phyloP scores from a whole-genome alignment of 192 early-diverging fungal genomes.

The Coemansia biformis region DNA sequence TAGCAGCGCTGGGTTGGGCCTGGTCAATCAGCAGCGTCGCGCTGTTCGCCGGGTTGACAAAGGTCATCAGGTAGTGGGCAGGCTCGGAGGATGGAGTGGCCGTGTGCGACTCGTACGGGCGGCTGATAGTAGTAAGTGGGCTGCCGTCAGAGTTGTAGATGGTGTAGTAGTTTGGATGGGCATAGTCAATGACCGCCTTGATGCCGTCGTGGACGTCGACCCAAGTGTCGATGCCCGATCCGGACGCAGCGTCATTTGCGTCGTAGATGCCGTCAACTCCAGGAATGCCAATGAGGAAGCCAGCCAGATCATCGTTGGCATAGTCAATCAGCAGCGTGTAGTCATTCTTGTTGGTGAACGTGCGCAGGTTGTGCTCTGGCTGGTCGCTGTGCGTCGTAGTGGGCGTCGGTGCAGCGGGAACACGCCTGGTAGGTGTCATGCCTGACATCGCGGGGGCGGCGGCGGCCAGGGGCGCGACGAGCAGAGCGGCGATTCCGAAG shows the following conservation, averaged over 20 bases:
- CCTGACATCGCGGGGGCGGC: no score
- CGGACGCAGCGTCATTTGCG: conserved; percentile 2
- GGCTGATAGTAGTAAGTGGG: conserved; percentile 20
- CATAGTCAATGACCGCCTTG: conserved; percentile 34
- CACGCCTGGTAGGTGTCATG: no score
- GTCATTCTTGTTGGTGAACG: conserved; percentile 20
- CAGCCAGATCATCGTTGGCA: conserved; percentile 21
- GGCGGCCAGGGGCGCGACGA: background rate
- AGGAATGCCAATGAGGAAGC: conserved; percentile 1
- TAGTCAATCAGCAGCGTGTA: conserved; percentile 33
- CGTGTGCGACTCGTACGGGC: background rate
- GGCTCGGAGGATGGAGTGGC: background rate
- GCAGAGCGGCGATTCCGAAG: background rate
- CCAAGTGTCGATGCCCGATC: conserved; percentile 23
- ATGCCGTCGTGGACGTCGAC: conserved; percentile 24
- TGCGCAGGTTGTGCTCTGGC: conserved; percentile 25
- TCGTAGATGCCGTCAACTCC: conserved; percentile 34
- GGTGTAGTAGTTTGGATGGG: conserved; percentile 23
- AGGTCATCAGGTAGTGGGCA: conserved; percentile 31
- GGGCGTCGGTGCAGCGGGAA: no score
- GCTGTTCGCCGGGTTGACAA: conserved; percentile 15
- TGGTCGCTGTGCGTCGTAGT: no score
- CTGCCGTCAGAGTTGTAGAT: conserved; percentile 19
- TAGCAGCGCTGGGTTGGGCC: conserved; percentile 8
- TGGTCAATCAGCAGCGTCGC: conserved; percentile 23